These are phyloP conservation scores for Mycena pura DNA, from an alignment of 768 basidiomycete genomes.

Conservation along the genomic window DNA sequence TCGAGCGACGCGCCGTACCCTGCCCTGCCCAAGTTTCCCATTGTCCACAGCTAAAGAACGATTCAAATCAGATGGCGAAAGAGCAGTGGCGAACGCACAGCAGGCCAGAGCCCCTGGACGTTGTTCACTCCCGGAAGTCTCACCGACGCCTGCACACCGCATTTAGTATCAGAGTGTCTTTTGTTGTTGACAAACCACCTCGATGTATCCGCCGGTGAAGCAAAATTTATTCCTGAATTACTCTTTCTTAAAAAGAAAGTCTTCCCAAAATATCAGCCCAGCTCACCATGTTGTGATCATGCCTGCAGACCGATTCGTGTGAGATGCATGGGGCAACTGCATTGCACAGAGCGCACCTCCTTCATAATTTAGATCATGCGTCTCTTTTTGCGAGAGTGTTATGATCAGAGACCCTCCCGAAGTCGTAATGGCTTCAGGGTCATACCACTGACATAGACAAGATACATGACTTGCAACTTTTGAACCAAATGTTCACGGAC, in stretches of 20 bases:
- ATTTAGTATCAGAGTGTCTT: neutral
- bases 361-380: constrained; percentile 54
- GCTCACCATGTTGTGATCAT: constrained; percentile 15
- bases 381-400: constrained; percentile 53
- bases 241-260: neutral
- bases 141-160: constrained; percentile 41
- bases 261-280: neutral
- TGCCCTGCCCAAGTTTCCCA: constrained; percentile 89
- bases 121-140: constrained; percentile 71
- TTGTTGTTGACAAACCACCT: constrained; percentile 42
- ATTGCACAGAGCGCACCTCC: constrained; percentile 33
- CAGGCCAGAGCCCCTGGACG: constrained; percentile 78
- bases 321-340: no score
- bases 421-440: constrained; percentile 52
- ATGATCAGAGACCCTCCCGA: constrained; percentile 56
- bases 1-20: constrained; percentile 90
- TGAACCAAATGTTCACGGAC: constrained; percentile 2
- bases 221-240: constrained; percentile 84
- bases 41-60: constrained; percentile 60
- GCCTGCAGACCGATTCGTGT: no score
- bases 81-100: constrained; percentile 35
- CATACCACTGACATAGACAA: constrained; percentile 13
- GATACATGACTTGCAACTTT: no score
- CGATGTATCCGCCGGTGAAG: constrained; percentile 78
- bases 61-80: neutral